Percentiles rank a stretch among this genome's conserved stretches.
Conservation (phyloP, 768 basidiomycete species). For the Filobasidium wieringae region DNA sequence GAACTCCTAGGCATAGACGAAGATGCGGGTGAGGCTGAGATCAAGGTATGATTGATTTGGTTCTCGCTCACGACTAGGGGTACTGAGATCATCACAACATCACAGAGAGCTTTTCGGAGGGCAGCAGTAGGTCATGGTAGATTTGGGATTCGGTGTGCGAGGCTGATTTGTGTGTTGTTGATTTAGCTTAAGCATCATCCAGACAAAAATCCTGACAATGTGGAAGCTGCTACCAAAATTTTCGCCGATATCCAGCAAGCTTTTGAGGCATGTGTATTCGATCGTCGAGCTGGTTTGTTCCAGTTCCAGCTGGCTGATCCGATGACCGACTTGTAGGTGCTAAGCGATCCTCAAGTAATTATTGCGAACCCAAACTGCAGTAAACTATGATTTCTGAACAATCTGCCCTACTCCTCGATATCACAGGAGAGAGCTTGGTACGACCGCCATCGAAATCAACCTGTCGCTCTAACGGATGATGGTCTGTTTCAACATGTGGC, state of each 20-base stretch:
- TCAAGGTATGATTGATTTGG: constrained; percentile 50
- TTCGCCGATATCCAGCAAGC: constrained; percentile 88
- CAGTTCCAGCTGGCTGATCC: no score
- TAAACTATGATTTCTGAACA: no score
- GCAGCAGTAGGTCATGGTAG: constrained; percentile 62
- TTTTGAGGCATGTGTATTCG: constrained; percentile 53
- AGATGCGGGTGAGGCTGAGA: constrained; percentile 72
- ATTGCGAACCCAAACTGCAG: not conserved
- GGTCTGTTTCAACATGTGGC: constrained; percentile 78
- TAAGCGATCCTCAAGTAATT: constrained; percentile 86
- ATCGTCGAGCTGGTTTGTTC: not conserved
- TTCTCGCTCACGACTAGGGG: no score
- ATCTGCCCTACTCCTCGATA: no score
- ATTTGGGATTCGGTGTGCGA: not conserved
- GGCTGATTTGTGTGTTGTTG: constrained; percentile 13
- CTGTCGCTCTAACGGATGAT: constrained; percentile 70
- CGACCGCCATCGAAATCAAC: constrained; percentile 75
- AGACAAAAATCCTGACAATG: constrained; percentile 61
- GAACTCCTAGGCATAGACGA: constrained; percentile 68
- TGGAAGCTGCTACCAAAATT: constrained; percentile 72
- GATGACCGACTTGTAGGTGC: constrained; percentile 48
- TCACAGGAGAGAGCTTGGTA: constrained; percentile 91
- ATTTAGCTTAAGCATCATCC: constrained; percentile 37
- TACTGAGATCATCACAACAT: no score
- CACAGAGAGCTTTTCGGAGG: constrained; percentile 66